A percentile compares a stretch with the other conserved stretches of the same genome.
phyloP scores from a whole-genome alignment of 257 asterid species.

The Nicotiana obtusifolia region DNA sequence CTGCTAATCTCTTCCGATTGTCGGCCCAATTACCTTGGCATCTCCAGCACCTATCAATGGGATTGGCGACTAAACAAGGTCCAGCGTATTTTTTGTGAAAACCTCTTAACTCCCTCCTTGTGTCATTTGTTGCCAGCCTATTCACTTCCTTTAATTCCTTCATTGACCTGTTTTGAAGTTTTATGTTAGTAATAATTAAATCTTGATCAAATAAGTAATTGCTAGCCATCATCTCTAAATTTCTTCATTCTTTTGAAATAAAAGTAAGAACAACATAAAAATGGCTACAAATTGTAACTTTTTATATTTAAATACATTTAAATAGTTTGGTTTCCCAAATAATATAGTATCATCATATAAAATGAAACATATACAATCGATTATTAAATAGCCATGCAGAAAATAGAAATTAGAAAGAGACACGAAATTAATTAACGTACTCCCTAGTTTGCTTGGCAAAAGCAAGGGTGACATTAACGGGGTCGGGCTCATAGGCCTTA shows the following conservation, averaged over 20 bases:
- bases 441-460: conserved; percentile 31
- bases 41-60: conserved; percentile 86
- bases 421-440: conserved; percentile 14
- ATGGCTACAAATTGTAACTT: background rate
- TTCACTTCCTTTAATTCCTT: conserved; percentile 21
- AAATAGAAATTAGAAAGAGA: background rate
- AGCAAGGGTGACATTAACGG: conserved; percentile 34
- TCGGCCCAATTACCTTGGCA: conserved; percentile 63
- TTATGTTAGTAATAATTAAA: background rate
- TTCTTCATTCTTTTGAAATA: too few species aligned
- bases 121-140: conserved; percentile 21
- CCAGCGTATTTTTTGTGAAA: conserved; percentile 20
- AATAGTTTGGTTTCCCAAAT: background rate
- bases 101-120: conserved; percentile 46
- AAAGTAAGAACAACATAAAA: background rate
- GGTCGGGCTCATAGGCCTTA: conserved; percentile 40
- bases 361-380: background rate
- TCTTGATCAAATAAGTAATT: too few species aligned
- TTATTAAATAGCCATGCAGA: background rate
- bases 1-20: conserved; percentile 60
- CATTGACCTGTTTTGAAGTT: background rate
- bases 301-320: too few species aligned
- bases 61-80: conserved; percentile 59
- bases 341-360: background rate
- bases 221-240: too few species aligned